phyloP scores from a whole-genome alignment of 805 yeast species.

The Dipodascopsis tothii region DNA sequence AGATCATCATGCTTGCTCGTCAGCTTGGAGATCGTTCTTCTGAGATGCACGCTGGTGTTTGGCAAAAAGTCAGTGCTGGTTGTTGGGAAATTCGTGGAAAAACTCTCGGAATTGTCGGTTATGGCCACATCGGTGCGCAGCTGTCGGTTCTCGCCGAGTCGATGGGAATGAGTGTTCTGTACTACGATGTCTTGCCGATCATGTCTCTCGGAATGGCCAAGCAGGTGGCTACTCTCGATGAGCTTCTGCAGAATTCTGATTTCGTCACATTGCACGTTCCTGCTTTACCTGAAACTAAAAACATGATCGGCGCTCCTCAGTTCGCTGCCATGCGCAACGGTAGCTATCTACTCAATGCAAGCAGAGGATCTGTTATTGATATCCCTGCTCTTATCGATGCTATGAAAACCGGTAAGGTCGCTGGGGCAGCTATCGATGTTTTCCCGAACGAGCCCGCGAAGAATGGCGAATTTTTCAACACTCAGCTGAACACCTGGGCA shows the following conservation, averaged over 20 bases:
- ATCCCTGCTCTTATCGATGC: conserved; percentile 90
- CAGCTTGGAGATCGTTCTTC: conserved; percentile 94
- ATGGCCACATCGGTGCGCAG: conserved; percentile 97
- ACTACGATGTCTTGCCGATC: conserved; percentile 84
- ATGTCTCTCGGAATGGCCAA: conserved; percentile 96
- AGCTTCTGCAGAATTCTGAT: conserved; percentile 71
- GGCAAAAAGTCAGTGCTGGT: conserved; percentile 91
- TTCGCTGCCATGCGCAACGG: conserved; percentile 95
- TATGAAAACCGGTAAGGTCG: conserved; percentile 84
- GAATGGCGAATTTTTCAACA: conserved; percentile 75
- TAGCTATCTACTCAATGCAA: conserved; percentile 86
- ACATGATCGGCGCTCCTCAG: conserved; percentile 82
- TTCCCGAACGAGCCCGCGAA: conserved; percentile 96
- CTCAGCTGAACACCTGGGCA: conserved; percentile 73
- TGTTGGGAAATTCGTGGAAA: conserved; percentile 99
- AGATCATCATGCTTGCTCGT: conserved; percentile 87
- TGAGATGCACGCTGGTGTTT: conserved; percentile 91
- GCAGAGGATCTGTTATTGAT: conserved; percentile 96
- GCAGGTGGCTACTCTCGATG: conserved; percentile 80
- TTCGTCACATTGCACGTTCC: conserved; percentile 93
- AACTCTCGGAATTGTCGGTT: conserved; percentile 93
- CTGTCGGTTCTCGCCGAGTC: conserved; percentile 94
- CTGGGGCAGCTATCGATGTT: conserved; percentile 96
- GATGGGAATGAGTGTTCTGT: conserved; percentile 92
- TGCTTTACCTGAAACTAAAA: conserved; percentile 84